These are phyloP conservation scores for Erysiphe neolycopersici DNA, from an alignment of 2,329 filamentous ascomycete species.

Conservation along the genomic window DNA sequence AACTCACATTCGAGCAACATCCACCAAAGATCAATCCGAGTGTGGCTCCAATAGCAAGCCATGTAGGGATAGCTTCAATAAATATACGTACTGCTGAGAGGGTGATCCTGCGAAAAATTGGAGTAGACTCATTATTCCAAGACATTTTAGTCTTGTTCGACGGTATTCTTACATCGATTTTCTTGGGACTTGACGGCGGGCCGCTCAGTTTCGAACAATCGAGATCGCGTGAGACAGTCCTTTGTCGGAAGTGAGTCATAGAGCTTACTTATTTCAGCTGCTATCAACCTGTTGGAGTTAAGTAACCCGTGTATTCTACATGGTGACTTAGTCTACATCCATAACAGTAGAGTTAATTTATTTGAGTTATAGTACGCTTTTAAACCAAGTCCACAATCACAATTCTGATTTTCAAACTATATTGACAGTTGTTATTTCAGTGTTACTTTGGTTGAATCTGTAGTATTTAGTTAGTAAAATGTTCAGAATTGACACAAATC, in stretches of 20 bases:
- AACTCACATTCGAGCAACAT: constrained; percentile 68
- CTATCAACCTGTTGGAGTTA: no score
- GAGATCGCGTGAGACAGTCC: constrained; percentile 19
- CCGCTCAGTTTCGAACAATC: constrained; percentile 17
- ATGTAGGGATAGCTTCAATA: constrained; percentile 32
- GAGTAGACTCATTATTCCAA: constrained; percentile 25
- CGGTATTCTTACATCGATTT: constrained; percentile 26
- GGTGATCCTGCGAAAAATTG: constrained; percentile 23
- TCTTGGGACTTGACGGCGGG: constrained; percentile 18
- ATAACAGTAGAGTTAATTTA: no score
- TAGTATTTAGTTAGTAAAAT: no score
- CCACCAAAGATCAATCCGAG: constrained; percentile 78
- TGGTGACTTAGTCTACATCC: no score
- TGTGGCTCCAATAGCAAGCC: constrained; percentile 39
- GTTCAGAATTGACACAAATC: no score
- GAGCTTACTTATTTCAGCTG: constrained; percentile 10
- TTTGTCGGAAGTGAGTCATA: constrained; percentile 20
- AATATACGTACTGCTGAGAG: constrained; percentile 25
- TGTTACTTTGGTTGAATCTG: no score
- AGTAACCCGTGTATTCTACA: no score
- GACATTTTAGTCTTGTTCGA: constrained; percentile 28
- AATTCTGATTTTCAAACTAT: no score
- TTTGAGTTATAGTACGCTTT: no score
- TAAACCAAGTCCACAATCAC: no score
- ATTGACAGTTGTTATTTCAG: no score